These are phyloP conservation scores for Arachnomyces sp. DNA, from an alignment of 2,329 filamentous ascomycete genomes.

Conservation along the genomic window DNA sequence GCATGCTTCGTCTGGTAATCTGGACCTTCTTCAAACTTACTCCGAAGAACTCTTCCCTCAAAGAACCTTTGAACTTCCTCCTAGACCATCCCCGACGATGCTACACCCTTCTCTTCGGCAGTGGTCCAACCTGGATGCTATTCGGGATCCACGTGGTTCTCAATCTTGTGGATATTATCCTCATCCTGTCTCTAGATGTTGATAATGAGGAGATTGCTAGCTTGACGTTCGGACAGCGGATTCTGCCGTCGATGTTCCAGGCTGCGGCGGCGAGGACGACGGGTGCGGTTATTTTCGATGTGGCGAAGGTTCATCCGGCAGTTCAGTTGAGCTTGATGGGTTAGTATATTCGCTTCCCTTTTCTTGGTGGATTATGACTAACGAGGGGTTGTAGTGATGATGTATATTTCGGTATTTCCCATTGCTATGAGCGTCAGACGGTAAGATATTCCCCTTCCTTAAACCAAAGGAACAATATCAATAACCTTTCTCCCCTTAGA, in stretches of 20 bases:
- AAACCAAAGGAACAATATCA: slow-evolving; percentile 26
- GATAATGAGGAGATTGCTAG: slow-evolving; percentile 44
- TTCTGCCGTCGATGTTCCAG: slow-evolving; percentile 54
- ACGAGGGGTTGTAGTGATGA: slow-evolving; percentile 64
- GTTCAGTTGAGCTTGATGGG: slow-evolving; percentile 51
- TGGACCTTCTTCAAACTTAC: slow-evolving; percentile 48
- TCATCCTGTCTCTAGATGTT: slow-evolving; percentile 48
- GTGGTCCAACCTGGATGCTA: slow-evolving; percentile 52
- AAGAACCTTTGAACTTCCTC: slow-evolving; percentile 45
- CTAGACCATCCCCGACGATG: slow-evolving; percentile 57
- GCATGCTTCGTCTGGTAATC: slow-evolving; percentile 48
- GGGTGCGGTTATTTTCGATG: slow-evolving; percentile 45
- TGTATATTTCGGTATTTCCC: slow-evolving; percentile 95
- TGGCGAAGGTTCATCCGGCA: slow-evolving; percentile 46
- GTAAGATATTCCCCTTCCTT: slow-evolving; percentile 14
- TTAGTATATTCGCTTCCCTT: slow-evolving; percentile 37
- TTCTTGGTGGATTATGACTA: slow-evolving; percentile 41
- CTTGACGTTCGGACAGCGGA: slow-evolving; percentile 40
- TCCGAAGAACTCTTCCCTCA: slow-evolving; percentile 29
- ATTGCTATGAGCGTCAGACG: slow-evolving; percentile 83
- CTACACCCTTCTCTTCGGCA: slow-evolving; percentile 57
- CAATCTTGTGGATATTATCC: slow-evolving; percentile 49
- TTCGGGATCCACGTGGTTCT: slow-evolving; percentile 45
- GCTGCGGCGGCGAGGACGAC: slow-evolving; percentile 44
- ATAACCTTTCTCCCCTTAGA: slow-evolving; percentile 23